These are phyloP conservation scores for Cylindrotheca closterium DNA, from an alignment of 108 stramenopile species.

Conservation along the genomic window DNA sequence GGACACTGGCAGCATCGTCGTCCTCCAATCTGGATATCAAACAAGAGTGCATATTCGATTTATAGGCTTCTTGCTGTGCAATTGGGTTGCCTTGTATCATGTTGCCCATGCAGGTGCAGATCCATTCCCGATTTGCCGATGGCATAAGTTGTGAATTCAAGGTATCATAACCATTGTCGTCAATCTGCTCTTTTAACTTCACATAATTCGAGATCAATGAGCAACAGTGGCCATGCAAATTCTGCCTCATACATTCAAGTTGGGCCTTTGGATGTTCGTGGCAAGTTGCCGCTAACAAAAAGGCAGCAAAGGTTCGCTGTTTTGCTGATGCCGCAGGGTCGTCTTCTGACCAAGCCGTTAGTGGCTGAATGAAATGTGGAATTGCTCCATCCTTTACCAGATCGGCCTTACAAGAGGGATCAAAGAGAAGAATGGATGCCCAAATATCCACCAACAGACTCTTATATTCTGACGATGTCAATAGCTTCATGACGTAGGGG, in stretches of 20 bases:
- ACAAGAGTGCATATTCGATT: slow-evolving; percentile 60
- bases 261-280: slow-evolving; percentile 80
- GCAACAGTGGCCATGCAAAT: slow-evolving; percentile 67
- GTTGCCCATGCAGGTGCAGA: slow-evolving; percentile 84
- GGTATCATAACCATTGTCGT: slow-evolving; percentile 2
- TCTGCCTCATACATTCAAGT: slow-evolving; percentile 77
- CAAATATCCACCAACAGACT: slow-evolving; percentile 93
- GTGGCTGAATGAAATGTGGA: slow-evolving; percentile 83
- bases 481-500: slow-evolving; percentile 95
- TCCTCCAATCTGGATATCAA: slow-evolving; percentile 65
- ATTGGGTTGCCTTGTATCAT: slow-evolving; percentile 58
- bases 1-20: slow-evolving; percentile 57
- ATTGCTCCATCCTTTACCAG: slow-evolving; percentile 89
- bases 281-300: slow-evolving; percentile 83
- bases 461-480: slow-evolving; percentile 91
- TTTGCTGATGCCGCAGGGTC: slow-evolving; percentile 45
- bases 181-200: slow-evolving; percentile 19
- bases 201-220: slow-evolving; percentile 54
- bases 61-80: slow-evolving; percentile 63
- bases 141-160: slow-evolving; percentile 16
- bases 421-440: slow-evolving; percentile 91
- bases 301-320: slow-evolving; percentile 89
- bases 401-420: slow-evolving; percentile 88
- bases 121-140: slow-evolving; percentile 75
- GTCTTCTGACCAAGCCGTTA: slow-evolving; percentile 49